Conservation (phyloP, 495 filamentous ascomycete species). For the Amniculicola lignicola region DNA sequence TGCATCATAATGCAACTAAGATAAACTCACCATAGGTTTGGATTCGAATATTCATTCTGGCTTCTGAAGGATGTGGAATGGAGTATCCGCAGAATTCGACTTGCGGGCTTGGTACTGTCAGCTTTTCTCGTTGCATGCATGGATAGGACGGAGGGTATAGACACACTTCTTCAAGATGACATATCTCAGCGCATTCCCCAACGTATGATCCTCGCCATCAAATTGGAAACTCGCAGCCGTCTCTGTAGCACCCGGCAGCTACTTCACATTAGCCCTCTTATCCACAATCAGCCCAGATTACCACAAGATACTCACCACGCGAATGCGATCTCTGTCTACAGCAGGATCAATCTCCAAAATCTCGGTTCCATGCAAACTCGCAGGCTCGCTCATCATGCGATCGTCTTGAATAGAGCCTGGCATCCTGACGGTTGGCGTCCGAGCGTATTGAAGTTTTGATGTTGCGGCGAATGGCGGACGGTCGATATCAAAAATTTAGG, state of each 20-base stretch:
- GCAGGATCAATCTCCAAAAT: conserved; percentile 1
- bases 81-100: conserved; percentile 98
- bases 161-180: conserved; percentile 98
- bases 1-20: neutral
- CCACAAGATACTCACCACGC: conserved; percentile 15
- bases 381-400: neutral
- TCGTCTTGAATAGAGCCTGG: neutral
- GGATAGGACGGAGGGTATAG: neutral
- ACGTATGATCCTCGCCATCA: conserved; percentile 84
- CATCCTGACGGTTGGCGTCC: neutral
- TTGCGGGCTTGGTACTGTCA: conserved; percentile 59
- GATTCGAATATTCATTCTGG: conserved; percentile 94
- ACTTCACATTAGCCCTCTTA: neutral
- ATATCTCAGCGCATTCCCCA: conserved; percentile 90
- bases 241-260: conserved; percentile 39
- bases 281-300: neutral
- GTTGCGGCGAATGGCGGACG: neutral
- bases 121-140: neutral
- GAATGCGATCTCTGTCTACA: conserved; percentile 15
- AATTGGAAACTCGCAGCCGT: conserved; percentile 78
- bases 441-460: neutral
- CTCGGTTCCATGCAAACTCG: neutral
- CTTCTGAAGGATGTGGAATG: conserved; percentile 93
- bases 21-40: conserved; percentile 80
- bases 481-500: conserved; percentile 1